phyloP scores from a whole-genome alignment of 768 basidiomycete species.

The Lactarius sp. region DNA sequence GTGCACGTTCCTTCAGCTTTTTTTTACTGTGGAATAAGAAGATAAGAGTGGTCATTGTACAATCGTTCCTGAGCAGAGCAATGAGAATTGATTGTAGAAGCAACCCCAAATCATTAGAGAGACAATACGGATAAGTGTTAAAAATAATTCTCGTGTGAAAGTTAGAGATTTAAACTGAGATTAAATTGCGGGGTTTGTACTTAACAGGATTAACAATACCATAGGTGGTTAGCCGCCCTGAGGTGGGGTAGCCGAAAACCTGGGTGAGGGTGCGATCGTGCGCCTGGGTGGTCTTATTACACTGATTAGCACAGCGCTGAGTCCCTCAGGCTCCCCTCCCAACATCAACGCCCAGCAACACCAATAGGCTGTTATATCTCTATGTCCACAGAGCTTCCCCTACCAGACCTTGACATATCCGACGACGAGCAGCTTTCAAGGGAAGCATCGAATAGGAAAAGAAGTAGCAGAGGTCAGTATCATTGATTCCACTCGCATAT shows the following conservation, averaged over 20 bases:
- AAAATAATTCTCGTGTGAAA: background rate
- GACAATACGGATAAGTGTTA: background rate
- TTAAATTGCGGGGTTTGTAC: background rate
- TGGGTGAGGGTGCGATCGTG: background rate
- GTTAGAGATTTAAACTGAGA: background rate
- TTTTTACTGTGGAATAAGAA: slow-evolving; percentile 24
- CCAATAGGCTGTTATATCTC: background rate
- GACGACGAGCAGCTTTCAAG: slow-evolving; percentile 23
- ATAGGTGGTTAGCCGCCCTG: too few species aligned
- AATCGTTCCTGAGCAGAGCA: slow-evolving; percentile 5
- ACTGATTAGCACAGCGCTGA: background rate
- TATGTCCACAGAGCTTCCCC: slow-evolving; percentile 16
- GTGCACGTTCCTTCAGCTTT: slow-evolving; percentile 11
- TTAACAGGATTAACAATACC: too few species aligned
- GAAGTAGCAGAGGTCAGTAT: slow-evolving; percentile 25
- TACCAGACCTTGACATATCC: slow-evolving; percentile 21
- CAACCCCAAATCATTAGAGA: background rate
- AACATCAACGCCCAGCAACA: background rate
- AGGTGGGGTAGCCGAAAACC: background rate
- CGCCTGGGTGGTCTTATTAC: background rate
- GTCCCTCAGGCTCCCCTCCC: too few species aligned
- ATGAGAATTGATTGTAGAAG: background rate
- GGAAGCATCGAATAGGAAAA: slow-evolving; percentile 22
- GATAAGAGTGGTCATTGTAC: slow-evolving; percentile 22
- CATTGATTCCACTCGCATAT: background rate